Evolutionary conservation across 2,329 filamentous ascomycete genomes (phyloP), one percentile per base, ranked within the genome.

Genomic region (Domatiomyces globalis): DNA sequence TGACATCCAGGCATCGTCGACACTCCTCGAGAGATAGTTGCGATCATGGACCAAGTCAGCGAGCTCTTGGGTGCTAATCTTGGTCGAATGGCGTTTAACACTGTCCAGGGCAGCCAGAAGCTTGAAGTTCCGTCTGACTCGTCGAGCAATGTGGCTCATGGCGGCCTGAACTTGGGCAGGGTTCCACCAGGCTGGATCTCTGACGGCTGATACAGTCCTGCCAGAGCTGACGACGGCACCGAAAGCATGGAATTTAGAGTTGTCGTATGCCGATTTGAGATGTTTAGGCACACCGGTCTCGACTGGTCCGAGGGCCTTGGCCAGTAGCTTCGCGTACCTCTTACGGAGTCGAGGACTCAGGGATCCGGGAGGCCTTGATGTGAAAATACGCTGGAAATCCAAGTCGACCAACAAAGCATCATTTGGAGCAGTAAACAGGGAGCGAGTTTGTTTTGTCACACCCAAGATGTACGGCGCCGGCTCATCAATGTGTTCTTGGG

Each of bases 141-240:
- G 75, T 95, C 95, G 65, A 96, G 73, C 49, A 44, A 95, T 88
- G 65, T 95, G 90, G 66, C 96, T 90, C 86, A 96, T 95, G 50
- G 96, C 88, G 33, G 83, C 73, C 90, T 95, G 95, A 49, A 95
- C 79, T 2, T 84, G 72, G 66, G 95, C 90, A 69, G 95, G 90
- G 65, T 90, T 94, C 90, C 90, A 96, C 90, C 90, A 96, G 54
- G 85, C 83, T 1, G 90, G 90, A 56, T 95, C 88, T 67, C 95
- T 85, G 53, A 95, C 85, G 22, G 87, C 94, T 71, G 96, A 90
- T 0, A 96, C 90, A 66, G 95, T 89, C 9, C 29, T 8, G 46
- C 90, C 92, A 51, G 89, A 84, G 89, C 96, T 96, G 57, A 96
- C 95, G 62, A 96, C 96, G 67, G 95, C 89, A 52, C 90, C 90